phyloP scores from a whole-genome alignment of 1,139 yeast genomes.

The Geotrichum australiense region DNA sequence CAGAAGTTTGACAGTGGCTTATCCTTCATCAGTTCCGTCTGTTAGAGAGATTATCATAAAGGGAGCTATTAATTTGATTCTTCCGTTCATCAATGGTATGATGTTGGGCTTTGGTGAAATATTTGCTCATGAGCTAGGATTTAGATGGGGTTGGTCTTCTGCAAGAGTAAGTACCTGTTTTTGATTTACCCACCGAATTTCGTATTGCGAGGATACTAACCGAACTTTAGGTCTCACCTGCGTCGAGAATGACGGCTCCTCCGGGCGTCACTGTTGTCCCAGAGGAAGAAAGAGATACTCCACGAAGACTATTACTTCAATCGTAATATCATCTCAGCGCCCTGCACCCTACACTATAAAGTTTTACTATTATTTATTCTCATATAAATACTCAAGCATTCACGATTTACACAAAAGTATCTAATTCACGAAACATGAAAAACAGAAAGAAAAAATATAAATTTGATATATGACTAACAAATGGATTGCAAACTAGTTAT shows the following conservation, averaged over 20 bases:
- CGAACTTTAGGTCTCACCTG: slow-evolving; percentile 16
- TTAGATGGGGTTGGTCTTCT: slow-evolving; percentile 70
- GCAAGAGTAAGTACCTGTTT: slow-evolving; percentile 45
- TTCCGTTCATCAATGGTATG: slow-evolving; percentile 89
- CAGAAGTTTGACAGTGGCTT: background rate
- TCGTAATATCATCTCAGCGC: too few relatives aligned
- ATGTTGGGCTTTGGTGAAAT: slow-evolving; percentile 97
- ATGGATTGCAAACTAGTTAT: background rate
- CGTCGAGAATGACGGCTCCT: slow-evolving; percentile 11
- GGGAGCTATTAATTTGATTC: slow-evolving; percentile 59
- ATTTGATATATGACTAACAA: background rate
- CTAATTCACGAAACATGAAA: background rate
- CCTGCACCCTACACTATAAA: background rate
- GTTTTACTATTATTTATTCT: too few relatives aligned
- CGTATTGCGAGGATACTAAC: background rate
- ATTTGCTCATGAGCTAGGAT: slow-evolving; percentile 87
- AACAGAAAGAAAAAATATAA: background rate
- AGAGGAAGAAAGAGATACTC: slow-evolving; percentile 9
- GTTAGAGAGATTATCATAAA: slow-evolving; percentile 13
- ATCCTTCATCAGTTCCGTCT: slow-evolving; percentile 2
- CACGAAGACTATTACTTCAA: slow-evolving; percentile 16
- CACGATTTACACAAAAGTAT: too few relatives aligned
- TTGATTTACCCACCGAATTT: background rate
- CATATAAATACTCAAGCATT: too few relatives aligned
- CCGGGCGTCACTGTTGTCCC: slow-evolving; percentile 17